These are phyloP conservation scores for Stereocaulon alpinum DNA, from an alignment of 495 filamentous ascomycete genomes.

Conservation along the genomic window DNA sequence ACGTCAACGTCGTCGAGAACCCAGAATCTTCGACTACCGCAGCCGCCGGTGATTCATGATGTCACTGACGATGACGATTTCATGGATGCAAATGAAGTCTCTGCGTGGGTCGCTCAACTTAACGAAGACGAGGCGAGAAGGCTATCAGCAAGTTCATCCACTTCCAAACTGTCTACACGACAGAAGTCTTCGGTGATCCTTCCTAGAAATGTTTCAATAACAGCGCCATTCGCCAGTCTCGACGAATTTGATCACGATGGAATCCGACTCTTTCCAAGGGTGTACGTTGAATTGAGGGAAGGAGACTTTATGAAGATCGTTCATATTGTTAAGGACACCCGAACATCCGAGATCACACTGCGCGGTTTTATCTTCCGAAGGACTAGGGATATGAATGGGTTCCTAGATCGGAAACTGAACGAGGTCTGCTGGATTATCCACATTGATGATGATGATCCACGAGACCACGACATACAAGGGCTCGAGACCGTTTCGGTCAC, in stretches of 20 bases:
- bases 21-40: not conserved
- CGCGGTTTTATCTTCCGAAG: conserved; percentile 35
- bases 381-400: conserved; percentile 29
- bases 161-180: not conserved
- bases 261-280: conserved; percentile 21
- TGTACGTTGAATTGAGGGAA: conserved; percentile 30
- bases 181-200: not conserved
- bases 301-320: conserved; percentile 35
- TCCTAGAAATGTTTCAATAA: conserved; percentile 9
- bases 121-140: not conserved
- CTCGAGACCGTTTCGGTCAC: conserved; percentile 33
- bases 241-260: conserved; percentile 19
- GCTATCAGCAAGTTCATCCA: not conserved
- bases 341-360: conserved; percentile 24
- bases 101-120: not conserved
- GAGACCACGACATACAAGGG: conserved; percentile 31
- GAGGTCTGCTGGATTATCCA: conserved; percentile 44
- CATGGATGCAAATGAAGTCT: not conserved
- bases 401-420: conserved; percentile 37
- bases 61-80: conserved; percentile 4
- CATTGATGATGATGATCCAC: conserved; percentile 34
- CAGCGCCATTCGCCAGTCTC: conserved; percentile 8
- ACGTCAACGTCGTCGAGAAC: not conserved
- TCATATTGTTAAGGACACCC: conserved; percentile 26
- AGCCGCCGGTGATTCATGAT: not conserved